These are phyloP conservation scores for Tuber calosporum DNA, from an alignment of 495 filamentous ascomycete genomes.

Conservation along the genomic window DNA sequence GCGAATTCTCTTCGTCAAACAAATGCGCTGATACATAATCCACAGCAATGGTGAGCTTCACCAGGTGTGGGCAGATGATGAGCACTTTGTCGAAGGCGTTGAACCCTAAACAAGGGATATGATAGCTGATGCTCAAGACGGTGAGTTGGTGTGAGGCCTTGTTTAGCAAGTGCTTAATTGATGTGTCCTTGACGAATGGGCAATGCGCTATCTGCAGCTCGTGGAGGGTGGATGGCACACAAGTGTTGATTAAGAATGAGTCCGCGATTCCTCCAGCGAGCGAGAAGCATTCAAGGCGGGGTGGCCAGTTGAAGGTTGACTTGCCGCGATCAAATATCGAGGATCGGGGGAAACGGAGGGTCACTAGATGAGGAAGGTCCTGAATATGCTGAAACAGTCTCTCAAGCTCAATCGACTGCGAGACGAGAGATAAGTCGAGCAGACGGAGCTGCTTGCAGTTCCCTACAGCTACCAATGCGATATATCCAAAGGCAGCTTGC, in stretches of 20 bases:
- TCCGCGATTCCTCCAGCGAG: conserved; percentile 47
- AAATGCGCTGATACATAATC: conserved; percentile 44
- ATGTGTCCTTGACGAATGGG: conserved; percentile 31
- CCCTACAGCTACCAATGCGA: conserved; percentile 56
- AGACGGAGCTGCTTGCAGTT: conserved; percentile 53
- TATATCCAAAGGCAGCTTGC: conserved; percentile 57
- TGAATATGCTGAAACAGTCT: conserved; percentile 52
- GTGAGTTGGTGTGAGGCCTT: conserved; percentile 39
- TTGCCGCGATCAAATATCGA: conserved; percentile 42
- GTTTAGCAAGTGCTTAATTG: conserved; percentile 28
- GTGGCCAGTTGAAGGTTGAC: conserved; percentile 46
- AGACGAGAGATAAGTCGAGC: conserved; percentile 57
- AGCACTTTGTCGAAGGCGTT: conserved; percentile 43
- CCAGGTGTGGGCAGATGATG: conserved; percentile 40
- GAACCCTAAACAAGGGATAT: conserved; percentile 39
- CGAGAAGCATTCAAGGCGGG: conserved; percentile 45
- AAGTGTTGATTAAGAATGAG: conserved; percentile 44
- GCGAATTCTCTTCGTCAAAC: conserved; percentile 41
- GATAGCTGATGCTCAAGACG: conserved; percentile 33
- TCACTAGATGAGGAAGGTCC: conserved; percentile 47
- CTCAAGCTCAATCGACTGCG: conserved; percentile 49
- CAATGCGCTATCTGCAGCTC: conserved; percentile 44
- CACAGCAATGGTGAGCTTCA: conserved; percentile 42
- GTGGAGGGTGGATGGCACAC: conserved; percentile 41
- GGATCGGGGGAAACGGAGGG: conserved; percentile 54